Percentiles rank a stretch among this genome's conserved stretches.
These are phyloP conservation scores for Hericium rajendrae DNA, from an alignment of 768 basidiomycete genomes.

Conservation along the genomic window DNA sequence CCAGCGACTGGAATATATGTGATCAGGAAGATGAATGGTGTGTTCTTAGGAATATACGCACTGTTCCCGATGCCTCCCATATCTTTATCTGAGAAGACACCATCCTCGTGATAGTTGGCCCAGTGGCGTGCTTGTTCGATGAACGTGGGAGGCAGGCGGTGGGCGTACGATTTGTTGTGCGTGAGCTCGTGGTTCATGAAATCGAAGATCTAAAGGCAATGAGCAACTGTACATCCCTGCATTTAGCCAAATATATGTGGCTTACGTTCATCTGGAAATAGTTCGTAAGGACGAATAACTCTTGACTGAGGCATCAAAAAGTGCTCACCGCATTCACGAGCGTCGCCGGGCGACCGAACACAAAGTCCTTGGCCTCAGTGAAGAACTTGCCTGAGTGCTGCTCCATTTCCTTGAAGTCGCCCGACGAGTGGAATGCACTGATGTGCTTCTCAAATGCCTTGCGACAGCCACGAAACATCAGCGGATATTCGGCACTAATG, in stretches of 20 bases:
- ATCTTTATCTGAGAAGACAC: slow-evolving; percentile 55
- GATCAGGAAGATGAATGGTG: background rate
- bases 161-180: slow-evolving; percentile 77
- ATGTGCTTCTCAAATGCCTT: slow-evolving; percentile 62
- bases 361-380: slow-evolving; percentile 53
- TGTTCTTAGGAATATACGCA: slow-evolving; percentile 18
- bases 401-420: slow-evolving; percentile 52
- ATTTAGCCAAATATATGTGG: background rate
- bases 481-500: background rate
- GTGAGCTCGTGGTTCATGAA: slow-evolving; percentile 65
- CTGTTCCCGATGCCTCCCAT: slow-evolving; percentile 70
- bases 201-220: slow-evolving; percentile 50
- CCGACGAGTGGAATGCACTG: slow-evolving; percentile 47
- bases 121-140: slow-evolving; percentile 64
- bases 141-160: slow-evolving; percentile 71
- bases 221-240: background rate
- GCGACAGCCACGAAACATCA: background rate
- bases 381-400: slow-evolving; percentile 59
- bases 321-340: slow-evolving; percentile 59
- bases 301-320: background rate
- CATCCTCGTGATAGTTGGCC: slow-evolving; percentile 74
- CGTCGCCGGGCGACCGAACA: slow-evolving; percentile 56
- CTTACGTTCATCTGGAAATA: slow-evolving; percentile 62
- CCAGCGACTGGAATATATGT: slow-evolving; percentile 56
- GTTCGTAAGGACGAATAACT: slow-evolving; percentile 10